These are phyloP conservation scores for Salicornia ramosissima DNA, from an alignment of 148 eudicot genomes.

Conservation along the genomic window DNA sequence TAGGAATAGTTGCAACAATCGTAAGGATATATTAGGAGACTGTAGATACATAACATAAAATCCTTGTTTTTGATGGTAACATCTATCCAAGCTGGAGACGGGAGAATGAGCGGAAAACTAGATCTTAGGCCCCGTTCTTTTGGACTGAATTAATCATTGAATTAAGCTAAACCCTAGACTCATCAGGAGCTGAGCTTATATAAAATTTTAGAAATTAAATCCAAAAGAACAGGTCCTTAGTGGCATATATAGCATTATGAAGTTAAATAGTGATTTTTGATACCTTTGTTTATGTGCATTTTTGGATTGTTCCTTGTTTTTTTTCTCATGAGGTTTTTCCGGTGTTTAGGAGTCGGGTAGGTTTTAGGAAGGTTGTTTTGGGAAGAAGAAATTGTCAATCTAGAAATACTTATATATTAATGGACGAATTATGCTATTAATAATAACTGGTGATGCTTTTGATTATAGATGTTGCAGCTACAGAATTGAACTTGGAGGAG, in stretches of 20 bases:
- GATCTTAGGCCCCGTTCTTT: too few relatives aligned
- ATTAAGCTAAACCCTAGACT: too few relatives aligned
- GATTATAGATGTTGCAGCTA: slow-evolving; percentile 57
- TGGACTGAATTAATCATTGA: too few relatives aligned
- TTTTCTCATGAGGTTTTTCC: background rate
- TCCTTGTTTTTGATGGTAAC: too few relatives aligned
- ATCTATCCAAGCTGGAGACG: too few relatives aligned
- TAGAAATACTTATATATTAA: background rate
- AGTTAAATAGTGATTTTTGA: background rate
- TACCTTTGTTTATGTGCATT: background rate
- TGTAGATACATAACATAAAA: too few relatives aligned
- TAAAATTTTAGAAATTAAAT: too few relatives aligned
- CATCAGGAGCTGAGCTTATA: too few relatives aligned
- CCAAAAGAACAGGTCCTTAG: too few relatives aligned
- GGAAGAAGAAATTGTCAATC: background rate
- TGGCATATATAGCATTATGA: background rate
- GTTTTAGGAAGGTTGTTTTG: background rate
- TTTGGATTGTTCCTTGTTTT: background rate
- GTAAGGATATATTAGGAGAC: too few relatives aligned
- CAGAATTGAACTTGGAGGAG: slow-evolving; percentile 79
- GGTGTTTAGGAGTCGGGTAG: background rate
- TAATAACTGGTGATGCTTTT: slow-evolving; percentile 13
- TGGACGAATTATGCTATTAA: background rate
- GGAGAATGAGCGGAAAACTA: too few relatives aligned
- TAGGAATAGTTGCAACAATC: too few relatives aligned